Evolutionary conservation across 1,284 basidiomycete genomes (phyloP).

Genomic region (Papiliotrema laurentii): DNA sequence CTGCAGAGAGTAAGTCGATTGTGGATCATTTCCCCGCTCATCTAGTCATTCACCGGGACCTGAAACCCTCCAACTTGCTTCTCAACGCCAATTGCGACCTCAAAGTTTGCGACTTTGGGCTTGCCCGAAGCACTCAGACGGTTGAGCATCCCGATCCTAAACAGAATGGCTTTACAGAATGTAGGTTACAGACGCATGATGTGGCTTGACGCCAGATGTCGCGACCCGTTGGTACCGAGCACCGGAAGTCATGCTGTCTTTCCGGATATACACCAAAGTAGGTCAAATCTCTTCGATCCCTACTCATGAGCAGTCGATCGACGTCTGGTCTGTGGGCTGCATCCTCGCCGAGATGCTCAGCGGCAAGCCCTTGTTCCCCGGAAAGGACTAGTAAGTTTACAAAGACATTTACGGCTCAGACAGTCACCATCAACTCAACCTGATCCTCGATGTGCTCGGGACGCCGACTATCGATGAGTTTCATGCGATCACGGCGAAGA

Average conservation of each 20-base stretch:
- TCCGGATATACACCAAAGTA: constrained; percentile 92
- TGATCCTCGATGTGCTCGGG: constrained; percentile 88
- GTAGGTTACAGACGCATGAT: constrained; percentile 12
- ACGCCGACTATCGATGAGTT: constrained; percentile 88
- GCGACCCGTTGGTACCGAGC: constrained; percentile 87
- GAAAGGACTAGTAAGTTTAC: constrained; percentile 67
- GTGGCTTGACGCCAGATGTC: constrained; percentile 58
- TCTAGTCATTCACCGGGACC: constrained; percentile 82
- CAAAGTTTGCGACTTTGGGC: constrained; percentile 89
- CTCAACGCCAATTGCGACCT: constrained; percentile 95
- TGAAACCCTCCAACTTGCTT: constrained; percentile 93
- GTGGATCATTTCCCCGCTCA: background rate
- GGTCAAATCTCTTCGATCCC: constrained; percentile 13
- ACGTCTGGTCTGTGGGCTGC: constrained; percentile 94
- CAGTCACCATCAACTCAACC: constrained; percentile 80
- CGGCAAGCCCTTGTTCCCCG: constrained; percentile 90
- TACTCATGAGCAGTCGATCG: constrained; percentile 61
- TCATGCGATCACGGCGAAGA: constrained; percentile 77
- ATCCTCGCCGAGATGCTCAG: constrained; percentile 96
- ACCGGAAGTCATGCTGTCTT: constrained; percentile 94
- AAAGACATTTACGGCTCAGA: background rate
- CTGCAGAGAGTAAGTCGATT: constrained; percentile 57
- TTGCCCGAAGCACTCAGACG: constrained; percentile 80
- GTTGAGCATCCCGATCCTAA: constrained; percentile 72
- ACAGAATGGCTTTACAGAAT: constrained; percentile 70